Conservation (phyloP, 768 basidiomycete species). For the Tylopilus intermedius region DNA sequence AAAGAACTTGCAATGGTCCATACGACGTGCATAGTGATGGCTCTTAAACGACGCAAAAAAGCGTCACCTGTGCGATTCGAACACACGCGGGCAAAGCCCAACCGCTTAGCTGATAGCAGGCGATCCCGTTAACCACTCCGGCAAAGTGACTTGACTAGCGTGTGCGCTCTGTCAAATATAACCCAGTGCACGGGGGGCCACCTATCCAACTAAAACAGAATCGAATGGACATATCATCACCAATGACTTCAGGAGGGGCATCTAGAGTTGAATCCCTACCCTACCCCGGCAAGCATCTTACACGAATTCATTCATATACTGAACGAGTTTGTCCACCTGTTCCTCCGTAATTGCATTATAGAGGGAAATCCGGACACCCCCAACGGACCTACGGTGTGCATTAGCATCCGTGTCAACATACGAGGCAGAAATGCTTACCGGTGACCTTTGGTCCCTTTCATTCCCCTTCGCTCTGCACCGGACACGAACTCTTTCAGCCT, state of each 20-base stretch:
- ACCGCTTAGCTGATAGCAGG: slow-evolving; percentile 60
- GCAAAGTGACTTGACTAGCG: slow-evolving; percentile 66
- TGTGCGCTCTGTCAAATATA: background rate
- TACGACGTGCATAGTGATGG: background rate
- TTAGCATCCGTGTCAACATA: background rate
- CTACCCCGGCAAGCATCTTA: slow-evolving; percentile 1
- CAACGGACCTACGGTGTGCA: slow-evolving; percentile 43
- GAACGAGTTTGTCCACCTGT: slow-evolving; percentile 56
- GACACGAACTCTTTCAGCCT: slow-evolving; percentile 70
- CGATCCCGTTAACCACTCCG: slow-evolving; percentile 91
- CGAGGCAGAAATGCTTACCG: slow-evolving; percentile 48
- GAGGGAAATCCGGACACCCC: slow-evolving; percentile 75
- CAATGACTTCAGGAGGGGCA: background rate
- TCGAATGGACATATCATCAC: background rate
- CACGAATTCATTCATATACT: slow-evolving; percentile 56
- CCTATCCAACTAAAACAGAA: background rate
- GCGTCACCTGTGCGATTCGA: slow-evolving; percentile 60
- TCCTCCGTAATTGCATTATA: slow-evolving; percentile 87
- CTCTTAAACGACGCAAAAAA: slow-evolving; percentile 27
- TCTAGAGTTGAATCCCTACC: slow-evolving; percentile 7
- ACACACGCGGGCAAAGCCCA: slow-evolving; percentile 60
- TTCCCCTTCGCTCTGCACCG: slow-evolving; percentile 72
- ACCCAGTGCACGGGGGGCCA: background rate
- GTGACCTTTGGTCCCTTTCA: slow-evolving; percentile 91
- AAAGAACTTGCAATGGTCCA: background rate